Evolutionary conservation across 768 basidiomycete genomes (phyloP).

Genomic region (Crassisporium funariophilum): DNA sequence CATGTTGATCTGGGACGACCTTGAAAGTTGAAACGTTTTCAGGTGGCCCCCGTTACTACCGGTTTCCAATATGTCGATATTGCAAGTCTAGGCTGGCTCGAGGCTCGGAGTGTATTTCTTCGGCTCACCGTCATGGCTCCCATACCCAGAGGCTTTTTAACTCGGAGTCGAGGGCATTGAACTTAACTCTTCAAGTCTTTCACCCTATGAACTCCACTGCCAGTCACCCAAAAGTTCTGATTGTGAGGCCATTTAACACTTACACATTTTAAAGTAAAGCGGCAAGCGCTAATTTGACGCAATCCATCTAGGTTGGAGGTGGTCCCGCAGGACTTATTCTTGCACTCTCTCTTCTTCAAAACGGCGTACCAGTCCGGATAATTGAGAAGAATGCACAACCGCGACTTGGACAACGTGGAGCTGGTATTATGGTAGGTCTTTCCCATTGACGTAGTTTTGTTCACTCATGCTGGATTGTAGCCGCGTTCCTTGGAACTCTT

Average conservation of each 20-base stretch:
- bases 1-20: too few relatives aligned
- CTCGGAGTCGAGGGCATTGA: too few relatives aligned
- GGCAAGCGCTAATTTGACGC: not conserved
- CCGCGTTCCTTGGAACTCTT: constrained; percentile 49
- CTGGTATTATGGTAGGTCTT: constrained; percentile 38
- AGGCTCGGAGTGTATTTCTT: too few relatives aligned
- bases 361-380: constrained; percentile 51
- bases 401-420: constrained; percentile 39
- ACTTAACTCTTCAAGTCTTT: too few relatives aligned
- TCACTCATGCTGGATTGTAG: constrained; percentile 28
- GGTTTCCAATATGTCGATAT: too few relatives aligned
- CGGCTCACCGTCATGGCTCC: too few relatives aligned
- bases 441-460: constrained; percentile 1
- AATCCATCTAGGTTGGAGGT: constrained; percentile 40
- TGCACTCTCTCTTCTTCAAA: constrained; percentile 43
- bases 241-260: constrained; percentile 21
- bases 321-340: constrained; percentile 49
- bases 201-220: not conserved
- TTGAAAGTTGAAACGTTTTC: too few relatives aligned
- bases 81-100: too few relatives aligned
- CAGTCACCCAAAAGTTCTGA: constrained; percentile 22
- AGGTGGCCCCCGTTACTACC: too few relatives aligned
- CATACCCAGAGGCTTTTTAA: too few relatives aligned
- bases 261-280: not conserved
- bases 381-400: constrained; percentile 46